Conservation (phyloP, 768 basidiomycete genomes). For the Termitomyces sp. region DNA sequence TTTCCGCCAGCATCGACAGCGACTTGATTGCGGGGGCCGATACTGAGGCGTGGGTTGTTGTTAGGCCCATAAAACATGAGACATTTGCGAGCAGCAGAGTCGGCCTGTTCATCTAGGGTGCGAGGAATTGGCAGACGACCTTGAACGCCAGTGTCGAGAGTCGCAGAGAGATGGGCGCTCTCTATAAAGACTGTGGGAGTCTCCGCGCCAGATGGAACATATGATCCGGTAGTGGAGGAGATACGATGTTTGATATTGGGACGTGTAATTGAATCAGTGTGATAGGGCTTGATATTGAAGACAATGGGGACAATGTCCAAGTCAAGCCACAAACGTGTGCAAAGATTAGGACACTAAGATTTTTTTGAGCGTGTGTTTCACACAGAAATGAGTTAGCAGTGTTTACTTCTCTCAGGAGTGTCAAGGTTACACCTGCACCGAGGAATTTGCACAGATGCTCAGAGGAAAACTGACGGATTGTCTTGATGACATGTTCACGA, state of each 20-base stretch:
- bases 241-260: conserved; percentile 81
- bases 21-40: conserved; percentile 82
- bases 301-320: conserved; percentile 81
- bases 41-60: conserved; percentile 79
- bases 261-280: conserved; percentile 71
- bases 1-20: conserved; percentile 83
- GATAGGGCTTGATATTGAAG: conserved; percentile 81
- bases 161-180: conserved; percentile 40
- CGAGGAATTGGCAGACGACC: conserved; percentile 67
- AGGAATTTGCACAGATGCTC: conserved; percentile 86
- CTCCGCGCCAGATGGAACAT: conserved; percentile 69
- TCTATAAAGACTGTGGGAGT: conserved; percentile 71
- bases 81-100: conserved; percentile 81
- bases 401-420: conserved; percentile 63
- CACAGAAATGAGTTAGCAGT: conserved; percentile 4
- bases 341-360: conserved; percentile 66
- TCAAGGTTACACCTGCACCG: conserved; percentile 72
- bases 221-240: conserved; percentile 74
- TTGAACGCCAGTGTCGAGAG: conserved; percentile 36
- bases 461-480: conserved; percentile 62
- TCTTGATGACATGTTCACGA: conserved; percentile 57
- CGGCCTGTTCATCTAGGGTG: conserved; percentile 79
- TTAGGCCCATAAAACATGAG: conserved; percentile 78
- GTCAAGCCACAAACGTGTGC: conserved; percentile 79
- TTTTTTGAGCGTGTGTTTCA: conserved; percentile 14